phyloP scores from a whole-genome alignment of 441 rosid genomes.

The Pelargonium myrrhifolium region DNA sequence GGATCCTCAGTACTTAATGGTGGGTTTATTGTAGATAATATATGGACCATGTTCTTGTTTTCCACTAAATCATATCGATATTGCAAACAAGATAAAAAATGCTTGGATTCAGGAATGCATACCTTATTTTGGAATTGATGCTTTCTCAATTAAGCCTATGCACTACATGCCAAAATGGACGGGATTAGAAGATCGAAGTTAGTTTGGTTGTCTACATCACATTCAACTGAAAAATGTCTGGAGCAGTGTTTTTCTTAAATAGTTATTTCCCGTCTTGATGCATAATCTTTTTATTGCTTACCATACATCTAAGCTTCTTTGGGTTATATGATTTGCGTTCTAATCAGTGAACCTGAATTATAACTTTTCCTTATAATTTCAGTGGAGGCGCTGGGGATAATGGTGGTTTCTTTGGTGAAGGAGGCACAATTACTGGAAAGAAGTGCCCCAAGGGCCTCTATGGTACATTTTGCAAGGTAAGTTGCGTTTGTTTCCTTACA shows the following conservation, averaged over 20 bases:
- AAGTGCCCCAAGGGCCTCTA: constrained; percentile 88
- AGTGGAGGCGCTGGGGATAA: constrained; percentile 88
- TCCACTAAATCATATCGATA: neutral
- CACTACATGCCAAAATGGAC: neutral
- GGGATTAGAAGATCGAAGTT: neutral
- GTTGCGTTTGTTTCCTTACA: constrained; percentile 15
- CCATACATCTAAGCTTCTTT: neutral
- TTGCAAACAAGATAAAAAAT: neutral
- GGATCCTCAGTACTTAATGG: neutral
- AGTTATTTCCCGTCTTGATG: neutral
- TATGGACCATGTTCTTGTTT: neutral
- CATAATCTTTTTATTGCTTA: neutral
- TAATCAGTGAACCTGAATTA: neutral
- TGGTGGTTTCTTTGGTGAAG: constrained; percentile 75
- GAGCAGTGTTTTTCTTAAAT: neutral
- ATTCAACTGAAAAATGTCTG: neutral
- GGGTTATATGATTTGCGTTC: no score
- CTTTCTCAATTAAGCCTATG: neutral
- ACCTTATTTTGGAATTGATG: neutral
- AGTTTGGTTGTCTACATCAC: neutral
- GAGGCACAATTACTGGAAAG: constrained; percentile 85
- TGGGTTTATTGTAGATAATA: neutral
- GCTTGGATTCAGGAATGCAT: no score
- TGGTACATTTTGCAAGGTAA: constrained; percentile 91
- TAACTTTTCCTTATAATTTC: constrained; percentile 17